Base-by-base conservation (phyloP, 2,329 filamentous ascomycete genomes). In the Xylariaceae sp. region DNA sequence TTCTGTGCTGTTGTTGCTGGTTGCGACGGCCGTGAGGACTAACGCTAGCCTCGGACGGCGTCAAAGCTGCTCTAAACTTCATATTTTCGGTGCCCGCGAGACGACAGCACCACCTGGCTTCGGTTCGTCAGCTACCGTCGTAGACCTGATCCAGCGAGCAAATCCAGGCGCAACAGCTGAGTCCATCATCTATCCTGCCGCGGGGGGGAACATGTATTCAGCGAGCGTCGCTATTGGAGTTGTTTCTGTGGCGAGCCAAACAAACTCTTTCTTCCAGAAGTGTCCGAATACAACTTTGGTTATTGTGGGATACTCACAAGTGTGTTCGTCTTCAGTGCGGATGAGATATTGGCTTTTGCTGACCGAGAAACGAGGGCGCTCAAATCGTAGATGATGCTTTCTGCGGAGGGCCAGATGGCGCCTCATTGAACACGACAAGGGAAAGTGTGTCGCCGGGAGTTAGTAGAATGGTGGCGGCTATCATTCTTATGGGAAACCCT, bases 321-420 rank as follows among this genome's bases (percentile, higher is more conserved):
- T 81, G 63, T 18, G 71, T 47, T 29, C 20, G 27, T 1, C 9
- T 6, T 13, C 4, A 15, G 6, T 18, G n/a, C 1, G 36, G 9
- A 10, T 18, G 6, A 18, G n/a, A 23, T 11, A 13, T 16, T 39
- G 3, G 26, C 26, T 39, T 20, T 33, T 11, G 27, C 43, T 36
- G 15, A 47, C 18, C n/a, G 37, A n/a, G n/a, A 18, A 13, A 8
- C 10, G 2, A 84, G 79, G 83, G 83, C 35, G 81, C 78, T 29
- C 81, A 87, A 69, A 85, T 86, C 53, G 78, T 82, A 63, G 83
- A 86, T 61, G 80, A 83, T 58, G 82, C 81, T 4, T 70, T 84
- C 51, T 86, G 82, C 63, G 83, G 83, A 13, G 83, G 82, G 16
- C 78, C 78, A 3, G 79, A 81, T 53, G 76, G 77, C 46, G 77